Percentiles rank a stretch among this genome's conserved stretches.
Conservation (phyloP, 2,329 filamentous ascomycete species). For the Coniochaeta sp. region DNA sequence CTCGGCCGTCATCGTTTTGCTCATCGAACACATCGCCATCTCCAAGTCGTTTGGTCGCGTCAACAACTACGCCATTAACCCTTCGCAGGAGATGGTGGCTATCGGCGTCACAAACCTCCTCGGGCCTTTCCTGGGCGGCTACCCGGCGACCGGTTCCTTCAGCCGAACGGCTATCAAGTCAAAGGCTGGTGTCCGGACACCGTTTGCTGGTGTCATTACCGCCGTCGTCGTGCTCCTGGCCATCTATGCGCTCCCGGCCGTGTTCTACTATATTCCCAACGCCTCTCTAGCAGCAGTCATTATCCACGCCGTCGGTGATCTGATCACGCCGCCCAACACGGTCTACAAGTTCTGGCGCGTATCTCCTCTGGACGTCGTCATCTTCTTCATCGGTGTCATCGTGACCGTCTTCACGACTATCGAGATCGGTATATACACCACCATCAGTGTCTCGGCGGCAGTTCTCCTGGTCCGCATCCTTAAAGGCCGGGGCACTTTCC, state of each 20-base stretch:
- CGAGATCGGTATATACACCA: constrained; percentile 88
- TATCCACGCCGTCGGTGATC: constrained; percentile 88
- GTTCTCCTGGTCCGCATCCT: constrained; percentile 78
- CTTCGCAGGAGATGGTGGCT: constrained; percentile 91
- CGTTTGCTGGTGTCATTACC: constrained; percentile 84
- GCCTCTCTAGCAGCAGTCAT: constrained; percentile 80
- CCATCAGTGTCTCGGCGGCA: constrained; percentile 68
- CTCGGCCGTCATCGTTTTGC: constrained; percentile 81
- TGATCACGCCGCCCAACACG: constrained; percentile 85
- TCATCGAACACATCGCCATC: constrained; percentile 96
- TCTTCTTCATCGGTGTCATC: constrained; percentile 89
- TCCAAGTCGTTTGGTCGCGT: constrained; percentile 93
- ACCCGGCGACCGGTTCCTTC: constrained; percentile 91
- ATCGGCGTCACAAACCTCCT: constrained; percentile 88
- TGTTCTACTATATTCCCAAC: constrained; percentile 91
- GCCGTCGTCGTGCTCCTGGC: constrained; percentile 79
- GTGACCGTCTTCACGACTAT: constrained; percentile 85
- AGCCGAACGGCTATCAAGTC: constrained; percentile 95
- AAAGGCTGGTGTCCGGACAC: constrained; percentile 89
- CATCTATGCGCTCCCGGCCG: constrained; percentile 77
- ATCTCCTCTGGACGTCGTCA: constrained; percentile 79
- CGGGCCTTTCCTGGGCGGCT: constrained; percentile 85
- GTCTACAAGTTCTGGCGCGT: constrained; percentile 95
- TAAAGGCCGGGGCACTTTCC: constrained; percentile 74
- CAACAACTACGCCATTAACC: constrained; percentile 94